Conservation (phyloP, 1,284 basidiomycete genomes). For the Malassezia nana region DNA sequence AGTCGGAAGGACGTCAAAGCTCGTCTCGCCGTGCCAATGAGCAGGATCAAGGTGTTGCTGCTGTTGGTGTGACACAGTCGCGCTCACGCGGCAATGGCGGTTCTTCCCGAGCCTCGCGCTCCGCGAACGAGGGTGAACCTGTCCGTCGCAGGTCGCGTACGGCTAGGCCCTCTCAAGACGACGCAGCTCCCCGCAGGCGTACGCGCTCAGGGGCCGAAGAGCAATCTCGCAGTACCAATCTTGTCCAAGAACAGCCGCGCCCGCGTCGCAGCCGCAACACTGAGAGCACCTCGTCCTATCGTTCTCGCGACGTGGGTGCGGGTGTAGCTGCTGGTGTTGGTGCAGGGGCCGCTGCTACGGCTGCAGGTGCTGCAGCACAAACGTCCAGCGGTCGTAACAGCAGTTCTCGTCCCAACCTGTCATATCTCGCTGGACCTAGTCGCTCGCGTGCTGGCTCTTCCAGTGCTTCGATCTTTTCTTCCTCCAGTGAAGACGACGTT, state of each 20-base stretch:
- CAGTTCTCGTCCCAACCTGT: neutral
- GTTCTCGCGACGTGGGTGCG: neutral
- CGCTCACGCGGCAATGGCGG: neutral
- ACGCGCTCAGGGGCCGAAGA: neutral
- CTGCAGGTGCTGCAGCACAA: neutral
- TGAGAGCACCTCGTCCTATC: neutral
- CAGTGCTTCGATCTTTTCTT: neutral
- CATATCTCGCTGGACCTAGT: neutral
- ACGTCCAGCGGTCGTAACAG: neutral
- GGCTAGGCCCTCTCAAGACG: neutral
- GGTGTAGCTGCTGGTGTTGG: neutral
- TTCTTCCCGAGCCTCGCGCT: too few species aligned
- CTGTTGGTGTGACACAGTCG: slow-evolving; percentile 12
- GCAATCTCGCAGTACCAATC: neutral
- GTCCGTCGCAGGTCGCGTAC: neutral
- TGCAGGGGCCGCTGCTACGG: neutral
- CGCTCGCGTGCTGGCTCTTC: neutral
- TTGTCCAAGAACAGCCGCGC: neutral
- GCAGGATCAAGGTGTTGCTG: slow-evolving; percentile 13
- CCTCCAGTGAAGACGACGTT: slow-evolving; percentile 3
- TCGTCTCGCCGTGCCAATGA: too few species aligned
- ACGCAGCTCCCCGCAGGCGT: too few species aligned
- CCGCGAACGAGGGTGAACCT: too few species aligned
- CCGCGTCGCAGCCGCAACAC: neutral
- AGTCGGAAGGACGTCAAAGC: slow-evolving; percentile 2